Evolutionary conservation across 306 rosid genomes (phyloP), one percentile per base, ranked within the genome.

Genomic region (Trichosanthes cucumerina): DNA sequence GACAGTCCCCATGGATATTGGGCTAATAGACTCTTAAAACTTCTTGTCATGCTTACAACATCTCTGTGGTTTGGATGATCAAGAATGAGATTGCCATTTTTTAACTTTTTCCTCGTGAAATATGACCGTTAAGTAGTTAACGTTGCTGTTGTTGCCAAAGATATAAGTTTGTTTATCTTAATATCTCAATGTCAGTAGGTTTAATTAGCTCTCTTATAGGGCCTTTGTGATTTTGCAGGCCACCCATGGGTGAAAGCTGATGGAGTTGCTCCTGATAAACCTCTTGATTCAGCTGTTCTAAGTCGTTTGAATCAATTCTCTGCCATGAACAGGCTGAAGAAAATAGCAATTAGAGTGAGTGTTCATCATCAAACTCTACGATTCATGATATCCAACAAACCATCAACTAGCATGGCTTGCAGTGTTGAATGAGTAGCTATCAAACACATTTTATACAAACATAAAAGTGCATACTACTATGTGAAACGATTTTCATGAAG

Each of bases 251-350:
- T 95, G 79, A 94, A 88, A 88, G 83, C 82, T 77, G 89, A 84
- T 59, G 97, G 97, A 76, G 85, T 81, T 83, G 99, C 97, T 81
- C 97, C 93, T 24, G 97, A 95, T 80, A 91, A 86, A 76, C 97
- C 97, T 21, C 96, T 95, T 85, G 97, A 92, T 83, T 90, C 97
- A 63, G 97, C 96, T 81, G 97, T 95, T 63, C 82, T 95, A 81
- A 70, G 84, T 87, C 99, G 97, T 62, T 88, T 95, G 88, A 92
- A 95, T 89, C 97, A 95, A 82, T 95, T 92, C 87, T 92, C 98
- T 66, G 93, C 97, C 81, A 92, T 91, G 97, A 88, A 91, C 81
- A 92, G 82, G 86, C 87, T 95, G 33, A 92, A 92, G 84, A 95
- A 89, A 86, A 92, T 95, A 36, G 98, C 95, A 76, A 87, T 92